A percentile compares a stretch with the other conserved stretches of the same genome.
Conservation (phyloP, 495 filamentous ascomycete species). For the Patellaria atrata region DNA sequence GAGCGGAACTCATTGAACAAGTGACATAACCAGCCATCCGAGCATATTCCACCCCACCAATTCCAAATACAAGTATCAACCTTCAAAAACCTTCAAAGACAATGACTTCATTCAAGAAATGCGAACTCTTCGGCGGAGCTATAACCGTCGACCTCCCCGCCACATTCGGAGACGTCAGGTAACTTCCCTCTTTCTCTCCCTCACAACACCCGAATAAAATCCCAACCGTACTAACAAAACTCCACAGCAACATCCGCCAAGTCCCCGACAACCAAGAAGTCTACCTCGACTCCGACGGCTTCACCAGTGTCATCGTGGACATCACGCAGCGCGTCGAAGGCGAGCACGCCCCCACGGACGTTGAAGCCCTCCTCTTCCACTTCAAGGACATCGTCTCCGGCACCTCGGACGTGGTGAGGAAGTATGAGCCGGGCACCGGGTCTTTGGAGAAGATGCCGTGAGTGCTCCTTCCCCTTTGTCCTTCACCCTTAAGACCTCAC, state of each 20-base stretch:
- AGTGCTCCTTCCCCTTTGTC: constrained; percentile 27
- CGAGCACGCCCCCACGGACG: constrained; percentile 37
- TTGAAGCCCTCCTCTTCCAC: constrained; percentile 57
- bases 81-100: neutral
- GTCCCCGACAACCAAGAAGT: constrained; percentile 93
- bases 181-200: constrained; percentile 8
- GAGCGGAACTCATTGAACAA: too few species aligned
- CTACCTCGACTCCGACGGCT: constrained; percentile 64
- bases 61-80: too few species aligned
- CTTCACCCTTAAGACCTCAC: too few species aligned
- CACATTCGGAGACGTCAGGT: constrained; percentile 73
- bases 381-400: constrained; percentile 53
- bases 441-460: constrained; percentile 22
- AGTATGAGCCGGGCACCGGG: constrained; percentile 34
- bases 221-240: too few species aligned
- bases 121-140: constrained; percentile 68
- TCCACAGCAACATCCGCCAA: constrained; percentile 58
- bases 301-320: constrained; percentile 74
- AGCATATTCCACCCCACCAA: too few species aligned
- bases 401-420: constrained; percentile 27
- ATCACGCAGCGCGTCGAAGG: constrained; percentile 58
- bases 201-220: neutral
- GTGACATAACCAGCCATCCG: too few species aligned
- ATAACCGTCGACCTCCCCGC: constrained; percentile 56
- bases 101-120: constrained; percentile 39